phyloP scores from a whole-genome alignment of 2,329 filamentous ascomycete species.

The Penicillium sp. region DNA sequence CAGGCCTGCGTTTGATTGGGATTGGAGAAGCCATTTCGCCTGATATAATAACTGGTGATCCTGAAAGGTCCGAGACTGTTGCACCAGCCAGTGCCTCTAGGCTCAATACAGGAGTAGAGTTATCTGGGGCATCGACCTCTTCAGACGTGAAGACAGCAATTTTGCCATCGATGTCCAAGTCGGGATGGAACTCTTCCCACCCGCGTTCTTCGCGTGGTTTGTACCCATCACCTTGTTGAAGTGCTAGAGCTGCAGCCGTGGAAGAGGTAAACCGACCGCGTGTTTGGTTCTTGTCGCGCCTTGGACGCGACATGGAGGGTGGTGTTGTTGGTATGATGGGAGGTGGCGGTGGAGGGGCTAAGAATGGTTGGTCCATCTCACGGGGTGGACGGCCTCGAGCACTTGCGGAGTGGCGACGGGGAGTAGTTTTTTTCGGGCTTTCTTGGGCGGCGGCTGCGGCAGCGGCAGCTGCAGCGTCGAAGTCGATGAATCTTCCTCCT shows the following conservation, averaged over 20 bases:
- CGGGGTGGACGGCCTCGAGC: constrained; percentile 56
- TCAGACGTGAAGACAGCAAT: constrained; percentile 78
- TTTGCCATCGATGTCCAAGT: constrained; percentile 81
- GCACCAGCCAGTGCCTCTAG: constrained; percentile 31
- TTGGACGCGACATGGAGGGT: constrained; percentile 39
- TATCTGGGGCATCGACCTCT: constrained; percentile 74
- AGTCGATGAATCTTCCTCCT: constrained; percentile 78
- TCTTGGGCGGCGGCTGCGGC: constrained; percentile 61
- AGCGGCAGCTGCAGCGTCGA: constrained; percentile 53
- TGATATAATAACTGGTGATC: constrained; percentile 45
- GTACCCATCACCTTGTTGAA: constrained; percentile 91
- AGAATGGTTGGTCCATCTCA: constrained; percentile 38
- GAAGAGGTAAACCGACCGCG: constrained; percentile 77
- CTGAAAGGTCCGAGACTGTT: constrained; percentile 33
- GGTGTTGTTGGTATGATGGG: constrained; percentile 38
- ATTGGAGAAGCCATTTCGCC: constrained; percentile 39
- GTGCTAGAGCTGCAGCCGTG: constrained; percentile 80
- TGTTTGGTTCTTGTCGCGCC: constrained; percentile 44
- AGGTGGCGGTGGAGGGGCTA: constrained; percentile 30
- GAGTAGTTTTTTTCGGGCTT: constrained; percentile 22
- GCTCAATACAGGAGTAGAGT: constrained; percentile 48
- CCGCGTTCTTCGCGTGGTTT: constrained; percentile 95
- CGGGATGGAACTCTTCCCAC: constrained; percentile 97
- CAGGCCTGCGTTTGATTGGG: constrained; percentile 59
- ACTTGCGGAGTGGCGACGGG: constrained; percentile 47